phyloP scores from a whole-genome alignment of 2,329 filamentous ascomycete species.

The Lizonia empirigonia region DNA sequence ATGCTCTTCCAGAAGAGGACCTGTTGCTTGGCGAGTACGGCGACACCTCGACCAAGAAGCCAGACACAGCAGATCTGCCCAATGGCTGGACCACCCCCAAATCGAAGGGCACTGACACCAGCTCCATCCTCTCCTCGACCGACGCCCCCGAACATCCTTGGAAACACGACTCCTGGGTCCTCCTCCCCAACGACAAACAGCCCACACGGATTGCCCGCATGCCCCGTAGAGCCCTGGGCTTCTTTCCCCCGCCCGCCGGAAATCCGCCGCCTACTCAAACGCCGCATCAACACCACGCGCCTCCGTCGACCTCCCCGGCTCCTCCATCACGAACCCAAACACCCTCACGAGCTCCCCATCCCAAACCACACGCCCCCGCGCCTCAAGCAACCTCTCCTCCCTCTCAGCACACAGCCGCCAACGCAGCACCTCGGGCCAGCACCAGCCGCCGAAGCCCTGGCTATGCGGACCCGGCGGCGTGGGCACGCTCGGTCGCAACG shows the following conservation, averaged over 20 bases:
- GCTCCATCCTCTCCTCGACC: slow-evolving; percentile 43
- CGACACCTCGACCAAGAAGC: slow-evolving; percentile 23
- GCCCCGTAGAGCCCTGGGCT: slow-evolving; percentile 79
- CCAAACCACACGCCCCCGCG: slow-evolving; percentile 44
- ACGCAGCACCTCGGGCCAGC: slow-evolving; percentile 42
- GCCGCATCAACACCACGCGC: slow-evolving; percentile 67
- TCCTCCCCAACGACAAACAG: slow-evolving; percentile 71
- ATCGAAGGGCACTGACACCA: slow-evolving; percentile 40
- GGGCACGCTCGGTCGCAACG: slow-evolving; percentile 75
- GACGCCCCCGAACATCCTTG: slow-evolving; percentile 70
- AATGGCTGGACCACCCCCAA: slow-evolving; percentile 48
- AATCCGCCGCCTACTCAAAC: slow-evolving; percentile 72
- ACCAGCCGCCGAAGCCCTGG: slow-evolving; percentile 48
- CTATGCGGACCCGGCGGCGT: slow-evolving; percentile 87
- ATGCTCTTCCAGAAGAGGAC: slow-evolving; percentile 47
- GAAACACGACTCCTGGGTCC: slow-evolving; percentile 89
- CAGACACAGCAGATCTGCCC: slow-evolving; percentile 34
- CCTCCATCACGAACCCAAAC: slow-evolving; percentile 43
- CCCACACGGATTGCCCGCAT: slow-evolving; percentile 87
- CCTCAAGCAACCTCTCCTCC: slow-evolving; percentile 48
- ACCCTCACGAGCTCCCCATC: slow-evolving; percentile 43
- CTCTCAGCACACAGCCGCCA: slow-evolving; percentile 45
- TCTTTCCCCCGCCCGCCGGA: slow-evolving; percentile 92
- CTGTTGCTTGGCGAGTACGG: slow-evolving; percentile 41
- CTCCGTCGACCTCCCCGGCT: slow-evolving; percentile 65